Conservation (phyloP, 371 early-diverging fungal genomes). For the Apophysomyces variabilis region DNA sequence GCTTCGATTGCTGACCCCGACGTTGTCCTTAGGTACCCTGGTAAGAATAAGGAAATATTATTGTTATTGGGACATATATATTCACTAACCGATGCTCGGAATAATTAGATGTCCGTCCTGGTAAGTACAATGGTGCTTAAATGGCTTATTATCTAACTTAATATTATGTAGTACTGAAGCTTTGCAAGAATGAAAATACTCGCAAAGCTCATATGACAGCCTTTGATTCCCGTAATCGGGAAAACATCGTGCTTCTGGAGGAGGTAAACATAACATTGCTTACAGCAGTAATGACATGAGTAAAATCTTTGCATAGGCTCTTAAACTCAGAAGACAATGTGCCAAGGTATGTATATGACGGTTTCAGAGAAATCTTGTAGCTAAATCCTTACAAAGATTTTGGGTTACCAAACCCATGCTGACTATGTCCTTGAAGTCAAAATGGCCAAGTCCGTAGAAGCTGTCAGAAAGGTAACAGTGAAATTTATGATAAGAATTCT, state of each 20-base stretch:
- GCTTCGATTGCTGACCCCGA: neutral
- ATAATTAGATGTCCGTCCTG: constrained; percentile 46
- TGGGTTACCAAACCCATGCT: constrained; percentile 81
- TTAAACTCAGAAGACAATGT: constrained; percentile 58
- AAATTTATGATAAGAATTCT: neutral
- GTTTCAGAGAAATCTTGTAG: neutral
- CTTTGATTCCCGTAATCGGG: constrained; percentile 62
- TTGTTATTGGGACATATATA: neutral
- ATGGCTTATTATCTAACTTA: neutral
- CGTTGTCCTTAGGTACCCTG: constrained; percentile 38
- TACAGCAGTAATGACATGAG: neutral
- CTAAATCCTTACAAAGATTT: constrained; percentile 36
- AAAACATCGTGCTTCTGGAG: constrained; percentile 62
- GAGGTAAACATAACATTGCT: constrained; percentile 31
- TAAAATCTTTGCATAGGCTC: constrained; percentile 47
- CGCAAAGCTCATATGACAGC: constrained; percentile 56
- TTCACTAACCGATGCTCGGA: neutral
- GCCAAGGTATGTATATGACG: constrained; percentile 46
- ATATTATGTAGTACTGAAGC: constrained; percentile 44
- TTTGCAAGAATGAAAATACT: constrained; percentile 65
- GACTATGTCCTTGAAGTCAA: constrained; percentile 75
- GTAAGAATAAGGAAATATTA: constrained; percentile 21
- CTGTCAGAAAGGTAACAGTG: constrained; percentile 53
- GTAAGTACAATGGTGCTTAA: constrained; percentile 26
- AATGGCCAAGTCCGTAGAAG: constrained; percentile 83